These are phyloP conservation scores for Porcisia hertigi DNA, from an alignment of 208 protist genomes.

Conservation along the genomic window DNA sequence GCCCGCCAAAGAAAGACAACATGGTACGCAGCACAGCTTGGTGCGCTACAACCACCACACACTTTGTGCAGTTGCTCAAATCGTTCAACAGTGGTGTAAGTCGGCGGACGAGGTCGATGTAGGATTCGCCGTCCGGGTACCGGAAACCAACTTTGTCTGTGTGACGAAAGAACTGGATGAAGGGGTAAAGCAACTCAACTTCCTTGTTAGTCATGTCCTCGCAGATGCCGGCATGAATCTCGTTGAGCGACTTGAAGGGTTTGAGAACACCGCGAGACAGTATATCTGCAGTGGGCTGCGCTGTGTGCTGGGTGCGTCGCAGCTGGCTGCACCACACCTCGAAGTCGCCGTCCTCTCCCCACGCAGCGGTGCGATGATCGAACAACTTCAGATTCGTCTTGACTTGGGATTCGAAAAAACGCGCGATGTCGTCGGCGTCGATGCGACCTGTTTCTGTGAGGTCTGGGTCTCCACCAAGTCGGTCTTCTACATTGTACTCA, in stretches of 20 bases:
- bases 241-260: conserved; percentile 74
- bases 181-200: conserved; percentile 63
- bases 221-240: conserved; percentile 88
- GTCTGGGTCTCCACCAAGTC: conserved; percentile 78
- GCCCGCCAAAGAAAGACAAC: conserved; percentile 78
- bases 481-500: conserved; percentile 85
- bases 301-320: conserved; percentile 66
- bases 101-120: conserved; percentile 72
- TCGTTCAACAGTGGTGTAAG: conserved; percentile 72
- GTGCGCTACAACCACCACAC: conserved; percentile 76
- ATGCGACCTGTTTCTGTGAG: conserved; percentile 53
- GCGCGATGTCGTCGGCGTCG: conserved; percentile 54
- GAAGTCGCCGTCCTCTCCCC: conserved; percentile 56
- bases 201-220: conserved; percentile 89
- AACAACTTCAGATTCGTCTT: conserved; percentile 51
- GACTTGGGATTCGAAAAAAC: conserved; percentile 69
- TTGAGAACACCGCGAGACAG: conserved; percentile 40
- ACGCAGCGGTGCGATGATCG: conserved; percentile 26
- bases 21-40: conserved; percentile 80
- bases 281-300: conserved; percentile 49
- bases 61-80: conserved; percentile 50
- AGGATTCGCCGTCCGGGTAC: conserved; percentile 86
- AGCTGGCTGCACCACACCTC: conserved; percentile 86
- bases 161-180: conserved; percentile 67
- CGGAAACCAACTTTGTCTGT: conserved; percentile 83